Percentiles rank a stretch among this genome's conserved stretches.
Conservation (phyloP, 2,329 filamentous ascomycete species). For the Hortaea werneckii region DNA sequence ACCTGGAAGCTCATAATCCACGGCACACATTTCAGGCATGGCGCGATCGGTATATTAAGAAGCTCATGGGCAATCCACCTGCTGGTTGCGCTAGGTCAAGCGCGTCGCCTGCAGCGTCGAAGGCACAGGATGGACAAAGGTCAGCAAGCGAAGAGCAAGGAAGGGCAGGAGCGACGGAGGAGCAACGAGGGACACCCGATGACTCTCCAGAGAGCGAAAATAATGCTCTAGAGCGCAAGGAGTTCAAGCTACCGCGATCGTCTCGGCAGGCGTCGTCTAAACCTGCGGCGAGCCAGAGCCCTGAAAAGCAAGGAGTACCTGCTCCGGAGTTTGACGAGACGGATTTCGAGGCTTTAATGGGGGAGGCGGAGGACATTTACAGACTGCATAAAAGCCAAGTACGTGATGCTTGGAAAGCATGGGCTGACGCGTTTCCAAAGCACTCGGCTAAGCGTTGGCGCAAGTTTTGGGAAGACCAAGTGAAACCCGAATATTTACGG, state of each 20-base stretch:
- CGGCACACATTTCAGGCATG: conserved; percentile 61
- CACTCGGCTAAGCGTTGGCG: conserved; percentile 20
- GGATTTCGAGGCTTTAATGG: conserved; percentile 11
- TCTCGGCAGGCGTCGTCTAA: neutral
- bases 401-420: conserved; percentile 18
- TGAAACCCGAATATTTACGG: conserved; percentile 13
- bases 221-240: neutral
- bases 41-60: conserved; percentile 53
- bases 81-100: conserved; percentile 4
- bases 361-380: conserved; percentile 15
- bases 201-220: neutral
- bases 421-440: conserved; percentile 7
- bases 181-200: neutral
- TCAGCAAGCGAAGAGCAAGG: conserved; percentile 2
- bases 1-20: conserved; percentile 47
- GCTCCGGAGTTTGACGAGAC: neutral
- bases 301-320: neutral
- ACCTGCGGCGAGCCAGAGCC: conserved; percentile 1
- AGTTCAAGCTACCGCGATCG: neutral
- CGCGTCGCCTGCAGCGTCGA: conserved; percentile 11
- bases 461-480: conserved; percentile 15
- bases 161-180: neutral
- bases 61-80: conserved; percentile 14
- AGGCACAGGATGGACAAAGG: conserved; percentile 6
- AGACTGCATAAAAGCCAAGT: conserved; percentile 9